Base-by-base conservation (phyloP, 2,329 filamentous ascomycete genomes). In the Pleomassaria siparia region DNA sequence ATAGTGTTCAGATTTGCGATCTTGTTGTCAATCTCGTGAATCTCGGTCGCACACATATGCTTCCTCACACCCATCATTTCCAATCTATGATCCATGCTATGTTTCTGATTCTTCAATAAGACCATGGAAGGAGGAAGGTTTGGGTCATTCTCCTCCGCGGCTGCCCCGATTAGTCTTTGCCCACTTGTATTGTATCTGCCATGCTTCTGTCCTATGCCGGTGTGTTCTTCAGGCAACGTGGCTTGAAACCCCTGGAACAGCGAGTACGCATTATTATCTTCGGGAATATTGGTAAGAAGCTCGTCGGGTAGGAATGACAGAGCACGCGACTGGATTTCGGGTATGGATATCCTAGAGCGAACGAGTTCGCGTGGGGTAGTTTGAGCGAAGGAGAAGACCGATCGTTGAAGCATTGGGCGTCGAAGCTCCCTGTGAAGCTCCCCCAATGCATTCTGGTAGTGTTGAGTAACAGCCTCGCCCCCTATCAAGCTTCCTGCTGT, bases 161-260 rank as follows among this genome's bases (percentile, higher is more conserved):
- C 74, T 25, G 77, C 77, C 32, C 76, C 75, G 35, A 96, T 74
- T 60, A 95, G 71, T 67, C 91, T 91, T 64, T 90, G 84, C 2
- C 86, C 86, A 55, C 88, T 83, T 7, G 89, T 89, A 33, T 84
- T 81, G 51, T 84, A 83, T 59, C 88, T 82, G 43, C 85, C 75
- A 55, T 81, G 82, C 39, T 58, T 82, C 68, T 85, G 56, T 81
- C 82, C 53, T 86, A 82, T 44, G 65, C 71, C 45, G 75, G 7
- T 25, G 24, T 59, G 76, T 40, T 78, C 74, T 47, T 94, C 88
- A 2, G 91, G 91, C 53, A 96, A 79, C 54, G 85, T 91, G 40
- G 92, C 94, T 74, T 95, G 86, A 72, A 99, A 99, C 56, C 94
- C 94, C 71, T 99, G 89, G 71, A 99, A 97, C 36, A 99, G 79